Conservation (phyloP, 495 filamentous ascomycete species). For the Neurospora sp. region DNA sequence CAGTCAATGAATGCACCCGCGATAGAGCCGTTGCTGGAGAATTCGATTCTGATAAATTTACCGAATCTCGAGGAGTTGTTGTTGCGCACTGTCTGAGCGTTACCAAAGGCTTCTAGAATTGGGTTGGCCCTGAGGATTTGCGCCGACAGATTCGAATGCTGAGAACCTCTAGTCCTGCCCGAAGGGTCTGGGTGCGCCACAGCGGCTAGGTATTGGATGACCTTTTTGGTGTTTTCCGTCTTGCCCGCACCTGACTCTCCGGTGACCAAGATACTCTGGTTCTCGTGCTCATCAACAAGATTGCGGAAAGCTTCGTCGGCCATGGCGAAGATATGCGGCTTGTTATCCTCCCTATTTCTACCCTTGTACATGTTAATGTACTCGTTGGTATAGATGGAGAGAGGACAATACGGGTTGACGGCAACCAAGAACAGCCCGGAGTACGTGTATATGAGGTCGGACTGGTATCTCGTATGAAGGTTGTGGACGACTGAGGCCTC, state of each 20-base stretch:
- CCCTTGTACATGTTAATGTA: constrained; percentile 97
- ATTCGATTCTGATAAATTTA: constrained; percentile 98
- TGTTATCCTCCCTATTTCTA: constrained; percentile 78
- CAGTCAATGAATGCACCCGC: constrained; percentile 96
- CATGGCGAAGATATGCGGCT: constrained; percentile 96
- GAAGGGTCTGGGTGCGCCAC: constrained; percentile 78
- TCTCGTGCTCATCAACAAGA: constrained; percentile 86
- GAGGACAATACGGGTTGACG: constrained; percentile 89
- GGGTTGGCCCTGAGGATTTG: constrained; percentile 96
- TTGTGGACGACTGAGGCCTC: constrained; percentile 98
- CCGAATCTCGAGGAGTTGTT: constrained; percentile 99
- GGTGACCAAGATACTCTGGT: constrained; percentile 96
- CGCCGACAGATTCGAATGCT: constrained; percentile 83
- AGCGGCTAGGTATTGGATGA: constrained; percentile 95
- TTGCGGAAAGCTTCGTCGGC: constrained; percentile 97
- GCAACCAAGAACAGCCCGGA: constrained; percentile 95
- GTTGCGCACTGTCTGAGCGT: constrained; percentile 94
- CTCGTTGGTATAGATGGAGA: constrained; percentile 94
- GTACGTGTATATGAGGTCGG: constrained; percentile 97
- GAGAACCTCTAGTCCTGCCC: constrained; percentile 48
- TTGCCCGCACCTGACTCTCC: constrained; percentile 98
- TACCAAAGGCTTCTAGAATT: constrained; percentile 96
- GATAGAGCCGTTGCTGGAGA: constrained; percentile 82
- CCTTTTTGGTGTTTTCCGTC: constrained; percentile 99
- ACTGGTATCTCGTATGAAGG: constrained; percentile 82